Percentiles rank a stretch among this genome's conserved stretches.
phyloP scores from a whole-genome alignment of 2,329 filamentous ascomycete species.

The Epichloe festucae region DNA sequence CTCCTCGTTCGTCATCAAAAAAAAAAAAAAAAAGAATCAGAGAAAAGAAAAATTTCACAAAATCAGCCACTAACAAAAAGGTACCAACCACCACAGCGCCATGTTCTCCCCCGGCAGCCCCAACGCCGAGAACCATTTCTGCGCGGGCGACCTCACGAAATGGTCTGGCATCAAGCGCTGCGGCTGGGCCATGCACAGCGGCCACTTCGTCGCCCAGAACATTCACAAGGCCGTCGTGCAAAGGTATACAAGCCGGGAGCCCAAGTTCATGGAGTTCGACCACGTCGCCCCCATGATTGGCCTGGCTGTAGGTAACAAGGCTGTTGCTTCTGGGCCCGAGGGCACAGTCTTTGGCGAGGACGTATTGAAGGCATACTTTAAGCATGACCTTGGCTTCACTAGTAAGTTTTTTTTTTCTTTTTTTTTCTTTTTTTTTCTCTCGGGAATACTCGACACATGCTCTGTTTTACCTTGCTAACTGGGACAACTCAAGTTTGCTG shows the following conservation, averaged over 20 bases:
- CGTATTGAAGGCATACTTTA: constrained; percentile 50
- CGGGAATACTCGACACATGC: no score
- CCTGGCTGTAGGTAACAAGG: constrained; percentile 57
- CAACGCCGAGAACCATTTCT: constrained; percentile 51
- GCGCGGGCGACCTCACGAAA: constrained; percentile 52
- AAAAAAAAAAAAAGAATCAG: no score
- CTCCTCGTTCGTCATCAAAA: no score
- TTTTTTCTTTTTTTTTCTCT: no score
- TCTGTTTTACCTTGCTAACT: no score
- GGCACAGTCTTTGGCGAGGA: constrained; percentile 50
- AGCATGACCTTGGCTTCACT: constrained; percentile 51
- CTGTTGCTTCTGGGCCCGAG: constrained; percentile 46
- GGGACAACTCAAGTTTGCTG: constrained; percentile 33
- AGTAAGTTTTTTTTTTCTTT: constrained; percentile 31
- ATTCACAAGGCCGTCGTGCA: constrained; percentile 48
- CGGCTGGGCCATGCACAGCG: constrained; percentile 63
- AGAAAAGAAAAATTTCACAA: no score
- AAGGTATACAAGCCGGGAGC: constrained; percentile 23
- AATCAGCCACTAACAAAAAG: neutral
- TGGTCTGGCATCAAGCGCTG: constrained; percentile 76
- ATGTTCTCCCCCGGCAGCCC: constrained; percentile 37
- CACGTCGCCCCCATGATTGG: constrained; percentile 55
- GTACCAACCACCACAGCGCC: neutral
- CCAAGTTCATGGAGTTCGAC: constrained; percentile 35
- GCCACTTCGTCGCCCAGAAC: constrained; percentile 52